Evolutionary conservation across 2,329 filamentous ascomycete genomes (phyloP), one percentile per base, ranked within the genome.

Genomic region (Pestalotiopsis sp.): DNA sequence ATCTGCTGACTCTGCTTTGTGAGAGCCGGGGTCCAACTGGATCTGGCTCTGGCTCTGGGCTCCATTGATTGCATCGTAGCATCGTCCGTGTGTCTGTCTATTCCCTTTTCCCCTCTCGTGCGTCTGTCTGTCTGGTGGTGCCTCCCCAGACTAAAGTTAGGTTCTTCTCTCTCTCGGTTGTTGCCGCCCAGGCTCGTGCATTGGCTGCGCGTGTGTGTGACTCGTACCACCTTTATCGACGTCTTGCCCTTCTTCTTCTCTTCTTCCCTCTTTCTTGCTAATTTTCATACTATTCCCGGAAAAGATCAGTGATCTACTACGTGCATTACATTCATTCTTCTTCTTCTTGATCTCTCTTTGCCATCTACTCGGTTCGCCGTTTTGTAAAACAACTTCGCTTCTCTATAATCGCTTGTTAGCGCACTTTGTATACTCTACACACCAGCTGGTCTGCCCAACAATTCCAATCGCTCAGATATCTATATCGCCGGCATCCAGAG

Each of bases 281-380:
- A 31, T 58, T 64, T 49, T 52, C 27, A 64, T 49, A 49, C 23
- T 25, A 61, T 62, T 65, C 45, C 20, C 20, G 45, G 63, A 36
- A 64, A 64, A 70, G 69, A 70, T 70, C 69, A 45, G 69, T 67
- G 69, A 70, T 70, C 69, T 70, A 36, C 31, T 36, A 62, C 67
- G 62, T 69, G 60, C 27, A 65, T 59, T 58, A 52, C 55, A 57
- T 69, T 58, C n/a, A 17, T 57, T 25, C 12, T 38, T 55, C 65
- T 68, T 60, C 52, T 38, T 45, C 59, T 52, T 25, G 23, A 14
- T 11, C 12, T 2, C 0, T 36, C 27, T 11, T 12, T 14, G 27
- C 27, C 31, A 45, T 59, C n/a, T 60, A 60, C 65, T 65, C 52
- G 20, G 55, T 61, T 17, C 41, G 12, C 17, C 13, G 31, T 20